Evolutionary conservation across 2,329 filamentous ascomycete species (phyloP).

Genomic region (Akanthomyces muscarius): DNA sequence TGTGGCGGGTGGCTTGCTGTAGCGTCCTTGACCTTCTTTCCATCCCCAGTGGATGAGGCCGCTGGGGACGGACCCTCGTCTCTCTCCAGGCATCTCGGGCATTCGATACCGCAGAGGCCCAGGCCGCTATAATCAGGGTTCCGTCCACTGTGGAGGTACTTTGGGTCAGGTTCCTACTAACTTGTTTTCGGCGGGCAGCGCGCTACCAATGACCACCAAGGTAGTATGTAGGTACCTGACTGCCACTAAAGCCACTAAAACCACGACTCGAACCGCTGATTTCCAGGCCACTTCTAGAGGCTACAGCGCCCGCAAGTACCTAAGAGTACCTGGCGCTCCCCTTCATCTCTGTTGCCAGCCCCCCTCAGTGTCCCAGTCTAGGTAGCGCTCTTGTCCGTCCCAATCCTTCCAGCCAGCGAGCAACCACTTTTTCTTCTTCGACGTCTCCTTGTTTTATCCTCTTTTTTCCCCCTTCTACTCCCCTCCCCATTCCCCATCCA

Average conservation of each 20-base stretch:
- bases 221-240: background rate
- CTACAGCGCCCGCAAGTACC: background rate
- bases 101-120: background rate
- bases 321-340: background rate
- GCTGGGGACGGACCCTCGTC: background rate
- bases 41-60: background rate
- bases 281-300: background rate
- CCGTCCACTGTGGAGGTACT: no score
- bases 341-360: no score
- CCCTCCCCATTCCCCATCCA: constrained; percentile 1
- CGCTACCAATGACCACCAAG: background rate
- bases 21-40: no score
- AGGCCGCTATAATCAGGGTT: background rate
- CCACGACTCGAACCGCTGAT: background rate
- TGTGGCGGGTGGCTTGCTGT: constrained; percentile 2
- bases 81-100: background rate
- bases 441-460: constrained; percentile 9
- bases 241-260: background rate
- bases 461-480: background rate
- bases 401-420: constrained; percentile 9
- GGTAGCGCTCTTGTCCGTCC: constrained; percentile 5
- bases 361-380: background rate
- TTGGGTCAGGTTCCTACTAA: no score
- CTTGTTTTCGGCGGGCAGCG: no score
- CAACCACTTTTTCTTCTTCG: constrained; percentile 15